These are phyloP conservation scores for Lactifluus echinatus DNA, from an alignment of 768 basidiomycete genomes.

Conservation along the genomic window DNA sequence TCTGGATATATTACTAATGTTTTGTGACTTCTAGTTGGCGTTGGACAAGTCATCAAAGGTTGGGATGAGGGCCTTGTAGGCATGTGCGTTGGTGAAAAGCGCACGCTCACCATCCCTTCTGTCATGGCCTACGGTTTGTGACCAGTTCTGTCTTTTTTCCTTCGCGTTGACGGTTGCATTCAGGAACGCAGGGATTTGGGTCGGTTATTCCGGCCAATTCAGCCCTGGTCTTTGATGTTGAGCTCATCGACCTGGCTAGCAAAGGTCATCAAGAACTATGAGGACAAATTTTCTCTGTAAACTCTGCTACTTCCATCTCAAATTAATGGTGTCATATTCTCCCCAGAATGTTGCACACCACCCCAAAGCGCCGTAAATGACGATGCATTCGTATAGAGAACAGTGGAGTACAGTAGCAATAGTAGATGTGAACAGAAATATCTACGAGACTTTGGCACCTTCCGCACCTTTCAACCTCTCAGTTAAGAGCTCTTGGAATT, in stretches of 20 bases:
- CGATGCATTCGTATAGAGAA: not conserved
- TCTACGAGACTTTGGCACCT: slow-evolving; percentile 20
- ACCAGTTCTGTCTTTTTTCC: not conserved
- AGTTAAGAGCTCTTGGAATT: slow-evolving; percentile 76
- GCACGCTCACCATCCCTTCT: slow-evolving; percentile 80
- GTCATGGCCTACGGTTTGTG: slow-evolving; percentile 72
- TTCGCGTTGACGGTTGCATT: not conserved
- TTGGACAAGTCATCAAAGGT: slow-evolving; percentile 74
- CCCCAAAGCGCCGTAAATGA: not conserved
- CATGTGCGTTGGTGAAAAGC: slow-evolving; percentile 86
- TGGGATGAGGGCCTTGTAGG: slow-evolving; percentile 79
- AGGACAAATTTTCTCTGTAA: no score
- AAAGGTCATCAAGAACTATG: slow-evolving; percentile 47
- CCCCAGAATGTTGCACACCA: no score
- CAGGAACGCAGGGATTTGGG: slow-evolving; percentile 71
- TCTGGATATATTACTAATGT: not conserved
- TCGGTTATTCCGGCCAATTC: slow-evolving; percentile 69
- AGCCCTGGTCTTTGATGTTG: slow-evolving; percentile 79
- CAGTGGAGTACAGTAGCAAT: not conserved
- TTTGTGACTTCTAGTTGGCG: slow-evolving; percentile 62
- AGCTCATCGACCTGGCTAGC: slow-evolving; percentile 58
- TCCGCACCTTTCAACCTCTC: slow-evolving; percentile 58
- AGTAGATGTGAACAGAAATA: not conserved
- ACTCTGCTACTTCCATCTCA: not conserved
- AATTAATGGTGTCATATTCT: no score